Percentiles rank a stretch among this genome's conserved stretches.
Conservation (phyloP, 2,329 filamentous ascomycete genomes). For the Helotiales sp. region DNA sequence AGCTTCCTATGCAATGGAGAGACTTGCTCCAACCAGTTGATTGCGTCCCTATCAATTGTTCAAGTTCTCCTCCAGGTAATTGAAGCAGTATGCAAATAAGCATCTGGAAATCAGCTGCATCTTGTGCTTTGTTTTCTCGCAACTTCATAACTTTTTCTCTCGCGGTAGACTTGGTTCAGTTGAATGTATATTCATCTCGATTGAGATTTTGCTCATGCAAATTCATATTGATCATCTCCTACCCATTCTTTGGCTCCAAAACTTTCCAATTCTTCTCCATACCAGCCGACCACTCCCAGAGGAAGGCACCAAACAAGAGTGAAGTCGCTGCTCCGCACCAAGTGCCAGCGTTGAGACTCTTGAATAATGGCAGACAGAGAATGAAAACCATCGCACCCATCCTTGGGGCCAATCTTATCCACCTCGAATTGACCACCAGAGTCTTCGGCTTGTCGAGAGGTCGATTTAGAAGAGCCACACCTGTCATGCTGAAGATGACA, state of each 20-base stretch:
- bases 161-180: too few species aligned
- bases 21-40: too few species aligned
- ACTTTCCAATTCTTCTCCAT: constrained; percentile 16
- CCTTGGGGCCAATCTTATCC: constrained; percentile 12
- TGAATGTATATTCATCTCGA: too few species aligned
- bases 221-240: not conserved
- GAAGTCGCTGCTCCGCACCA: constrained; percentile 11
- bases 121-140: too few species aligned
- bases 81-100: too few species aligned
- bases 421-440: constrained; percentile 16
- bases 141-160: too few species aligned
- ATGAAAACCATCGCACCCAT: constrained; percentile 13
- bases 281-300: constrained; percentile 18
- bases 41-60: too few species aligned
- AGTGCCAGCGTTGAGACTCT: not conserved
- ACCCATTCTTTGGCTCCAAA: constrained; percentile 14
- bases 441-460: constrained; percentile 15
- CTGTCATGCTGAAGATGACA: constrained; percentile 13
- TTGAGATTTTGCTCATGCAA: too few species aligned
- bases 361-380: constrained; percentile 15
- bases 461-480: constrained; percentile 16
- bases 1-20: too few species aligned
- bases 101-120: too few species aligned
- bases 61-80: too few species aligned
- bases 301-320: constrained; percentile 15